Evolutionary conservation across 2,329 filamentous ascomycete species (phyloP).

Genomic region (Aureobasidium subglaciale): DNA sequence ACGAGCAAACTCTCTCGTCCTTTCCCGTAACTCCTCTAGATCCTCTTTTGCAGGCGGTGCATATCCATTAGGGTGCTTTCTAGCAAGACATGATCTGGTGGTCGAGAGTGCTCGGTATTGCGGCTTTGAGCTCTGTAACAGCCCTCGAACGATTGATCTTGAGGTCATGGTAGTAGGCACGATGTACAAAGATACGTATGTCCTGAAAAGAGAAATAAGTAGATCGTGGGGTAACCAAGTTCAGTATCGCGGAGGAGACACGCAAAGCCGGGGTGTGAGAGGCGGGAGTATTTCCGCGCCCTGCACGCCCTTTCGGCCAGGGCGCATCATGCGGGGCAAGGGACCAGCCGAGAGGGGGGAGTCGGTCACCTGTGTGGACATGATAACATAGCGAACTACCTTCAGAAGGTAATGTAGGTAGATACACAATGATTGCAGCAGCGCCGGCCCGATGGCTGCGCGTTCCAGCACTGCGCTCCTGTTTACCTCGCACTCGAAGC

Average conservation of each 20-base stretch:
- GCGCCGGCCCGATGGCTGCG: constrained; percentile 2
- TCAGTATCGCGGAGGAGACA: neutral
- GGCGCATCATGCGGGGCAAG: constrained; percentile 5
- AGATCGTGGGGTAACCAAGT: neutral
- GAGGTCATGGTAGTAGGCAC: neutral
- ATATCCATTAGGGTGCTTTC: constrained; percentile 63
- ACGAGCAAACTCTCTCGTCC: constrained; percentile 79
- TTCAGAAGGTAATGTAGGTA: neutral
- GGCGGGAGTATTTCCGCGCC: neutral
- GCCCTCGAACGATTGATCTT: neutral
- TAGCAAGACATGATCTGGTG: constrained; percentile 45
- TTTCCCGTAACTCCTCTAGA: constrained; percentile 70
- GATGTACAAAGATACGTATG: neutral
- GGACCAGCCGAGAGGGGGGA: constrained; percentile 7
- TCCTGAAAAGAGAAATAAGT: neutral
- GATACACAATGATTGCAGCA: constrained; percentile 8
- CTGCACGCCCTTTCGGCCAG: constrained; percentile 6
- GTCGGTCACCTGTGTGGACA: constrained; percentile 7
- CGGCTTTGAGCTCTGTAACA: neutral
- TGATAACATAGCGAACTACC: neutral
- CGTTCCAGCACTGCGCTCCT: neutral
- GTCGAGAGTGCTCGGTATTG: neutral
- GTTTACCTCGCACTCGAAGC: neutral
- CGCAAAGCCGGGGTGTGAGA: neutral
- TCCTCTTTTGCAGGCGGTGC: constrained; percentile 63